Evolutionary conservation across 768 basidiomycete genomes (phyloP).

Genomic region (Lentinula guzmanii): DNA sequence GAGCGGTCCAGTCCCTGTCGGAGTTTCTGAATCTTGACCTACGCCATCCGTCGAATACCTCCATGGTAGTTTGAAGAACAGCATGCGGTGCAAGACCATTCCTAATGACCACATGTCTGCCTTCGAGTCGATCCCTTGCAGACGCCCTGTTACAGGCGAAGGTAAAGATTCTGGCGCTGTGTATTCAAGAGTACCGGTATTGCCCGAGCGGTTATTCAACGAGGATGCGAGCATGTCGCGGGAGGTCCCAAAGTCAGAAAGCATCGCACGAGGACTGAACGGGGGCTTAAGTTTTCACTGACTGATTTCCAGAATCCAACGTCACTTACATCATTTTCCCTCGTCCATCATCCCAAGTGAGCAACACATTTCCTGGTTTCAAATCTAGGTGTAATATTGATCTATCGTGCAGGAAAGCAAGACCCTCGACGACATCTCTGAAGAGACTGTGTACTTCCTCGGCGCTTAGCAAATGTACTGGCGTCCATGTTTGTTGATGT

Average conservation of each 20-base stretch:
- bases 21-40: conserved; percentile 20
- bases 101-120: conserved; percentile 97
- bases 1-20: not conserved
- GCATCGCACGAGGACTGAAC: conserved; percentile 82
- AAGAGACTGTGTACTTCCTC: conserved; percentile 82
- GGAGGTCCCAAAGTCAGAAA: conserved; percentile 94
- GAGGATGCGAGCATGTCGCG: conserved; percentile 75
- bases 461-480: conserved; percentile 79
- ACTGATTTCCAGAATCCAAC: not conserved
- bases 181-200: conserved; percentile 90
- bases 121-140: conserved; percentile 75
- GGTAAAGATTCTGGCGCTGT: conserved; percentile 85
- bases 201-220: conserved; percentile 73
- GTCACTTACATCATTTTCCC: conserved; percentile 70
- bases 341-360: conserved; percentile 86
- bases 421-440: conserved; percentile 77
- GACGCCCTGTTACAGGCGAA: conserved; percentile 54
- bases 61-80: conserved; percentile 90
- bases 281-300: not conserved
- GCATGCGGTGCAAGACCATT: conserved; percentile 90
- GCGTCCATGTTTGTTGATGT: conserved; percentile 42
- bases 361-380: conserved; percentile 89
- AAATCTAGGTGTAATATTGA: conserved; percentile 90
- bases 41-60: conserved; percentile 61
- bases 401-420: conserved; percentile 82